Evolutionary conservation across 2,329 filamentous ascomycete species (phyloP).

Genomic region (Epichloe bromicola): DNA sequence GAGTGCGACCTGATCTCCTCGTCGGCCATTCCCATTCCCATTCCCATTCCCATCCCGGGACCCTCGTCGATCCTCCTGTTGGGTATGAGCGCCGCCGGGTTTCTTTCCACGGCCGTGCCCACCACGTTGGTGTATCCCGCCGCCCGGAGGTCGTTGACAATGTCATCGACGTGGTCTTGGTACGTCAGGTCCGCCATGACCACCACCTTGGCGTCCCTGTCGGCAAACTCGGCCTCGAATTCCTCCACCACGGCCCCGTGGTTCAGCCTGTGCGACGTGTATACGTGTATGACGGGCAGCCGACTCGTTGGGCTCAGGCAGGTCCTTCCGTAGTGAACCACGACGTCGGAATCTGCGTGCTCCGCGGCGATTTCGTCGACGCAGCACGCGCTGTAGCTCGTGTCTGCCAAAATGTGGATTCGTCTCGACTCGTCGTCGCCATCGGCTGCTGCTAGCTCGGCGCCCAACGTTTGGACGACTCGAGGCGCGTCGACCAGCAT

Average conservation of each 20-base stretch:
- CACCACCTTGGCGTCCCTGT: slow-evolving; percentile 51
- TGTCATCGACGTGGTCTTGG: slow-evolving; percentile 52
- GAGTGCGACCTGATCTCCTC: slow-evolving; percentile 51
- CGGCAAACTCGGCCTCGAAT: slow-evolving; percentile 57
- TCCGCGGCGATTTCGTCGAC: slow-evolving; percentile 95
- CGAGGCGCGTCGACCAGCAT: slow-evolving; percentile 80
- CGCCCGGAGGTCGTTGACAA: slow-evolving; percentile 41
- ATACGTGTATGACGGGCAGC: slow-evolving; percentile 81
- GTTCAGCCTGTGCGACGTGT: slow-evolving; percentile 61
- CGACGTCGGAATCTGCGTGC: slow-evolving; percentile 78
- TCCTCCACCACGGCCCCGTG: slow-evolving; percentile 40
- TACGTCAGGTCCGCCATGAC: slow-evolving; percentile 88
- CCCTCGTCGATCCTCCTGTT: slow-evolving; percentile 55
- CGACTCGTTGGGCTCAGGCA: slow-evolving; percentile 84
- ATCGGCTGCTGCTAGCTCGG: slow-evolving; percentile 12
- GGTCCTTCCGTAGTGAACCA: slow-evolving; percentile 87
- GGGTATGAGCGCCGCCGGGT: slow-evolving; percentile 69
- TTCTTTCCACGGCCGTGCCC: slow-evolving; percentile 58
- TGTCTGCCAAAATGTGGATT: slow-evolving; percentile 84
- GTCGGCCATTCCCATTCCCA: slow-evolving; percentile 17
- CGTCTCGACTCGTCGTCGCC: slow-evolving; percentile 12
- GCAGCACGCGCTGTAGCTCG: slow-evolving; percentile 92
- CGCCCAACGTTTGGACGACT: slow-evolving; percentile 48
- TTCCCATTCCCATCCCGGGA: slow-evolving; percentile 15
- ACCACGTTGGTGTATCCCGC: slow-evolving; percentile 59